phyloP scores from a whole-genome alignment of 139 green algal species.

The Nannochloris sp. region DNA sequence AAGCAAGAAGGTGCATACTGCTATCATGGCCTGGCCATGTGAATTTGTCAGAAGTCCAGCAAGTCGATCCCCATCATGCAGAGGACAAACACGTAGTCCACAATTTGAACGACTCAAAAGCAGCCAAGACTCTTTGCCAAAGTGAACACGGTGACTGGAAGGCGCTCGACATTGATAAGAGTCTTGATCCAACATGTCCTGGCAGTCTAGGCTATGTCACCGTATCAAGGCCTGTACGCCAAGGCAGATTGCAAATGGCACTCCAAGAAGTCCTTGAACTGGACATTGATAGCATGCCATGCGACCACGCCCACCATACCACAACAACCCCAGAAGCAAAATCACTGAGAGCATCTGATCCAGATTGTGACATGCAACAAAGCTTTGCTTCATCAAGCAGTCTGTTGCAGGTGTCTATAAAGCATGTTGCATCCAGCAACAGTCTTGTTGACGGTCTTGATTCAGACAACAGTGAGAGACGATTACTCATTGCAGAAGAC shows the following conservation, averaged over 20 bases:
- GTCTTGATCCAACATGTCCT: neutral
- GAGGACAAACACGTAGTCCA: no score
- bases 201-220: slow-evolving; percentile 53
- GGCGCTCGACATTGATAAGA: neutral
- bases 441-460: neutral
- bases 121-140: neutral
- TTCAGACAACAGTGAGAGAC: slow-evolving; percentile 4
- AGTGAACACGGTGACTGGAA: slow-evolving; percentile 2
- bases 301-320: no score
- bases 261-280: slow-evolving; percentile 62
- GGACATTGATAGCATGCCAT: slow-evolving; percentile 3
- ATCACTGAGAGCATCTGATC: neutral
- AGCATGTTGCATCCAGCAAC: neutral
- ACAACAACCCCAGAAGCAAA: no score
- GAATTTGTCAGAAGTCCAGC: no score
- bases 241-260: slow-evolving; percentile 53
- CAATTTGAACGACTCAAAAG: no score
- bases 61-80: no score
- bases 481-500: slow-evolving; percentile 68
- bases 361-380: neutral
- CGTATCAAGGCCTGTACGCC: slow-evolving; percentile 57
- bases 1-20: slow-evolving; percentile 7
- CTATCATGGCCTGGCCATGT: slow-evolving; percentile 2
- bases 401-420: slow-evolving; percentile 1
- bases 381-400: slow-evolving; percentile 8